A percentile compares a stretch with the other conserved stretches of the same genome.
Conservation (phyloP, 2,329 filamentous ascomycete species). For the Claviceps sp. region DNA sequence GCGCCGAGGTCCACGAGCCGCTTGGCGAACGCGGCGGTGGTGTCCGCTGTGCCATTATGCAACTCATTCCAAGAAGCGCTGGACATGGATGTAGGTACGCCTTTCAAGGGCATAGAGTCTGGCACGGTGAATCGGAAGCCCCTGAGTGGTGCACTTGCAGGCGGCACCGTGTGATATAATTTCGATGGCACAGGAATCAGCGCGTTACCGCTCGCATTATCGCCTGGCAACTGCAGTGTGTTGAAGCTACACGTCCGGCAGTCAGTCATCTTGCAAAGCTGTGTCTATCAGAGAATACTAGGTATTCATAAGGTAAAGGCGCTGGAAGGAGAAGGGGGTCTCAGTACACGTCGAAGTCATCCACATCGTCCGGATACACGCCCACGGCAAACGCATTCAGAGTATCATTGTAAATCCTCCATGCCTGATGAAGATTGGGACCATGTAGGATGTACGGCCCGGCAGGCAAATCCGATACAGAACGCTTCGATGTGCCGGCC, state of each 20-base stretch:
- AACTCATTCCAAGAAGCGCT: conserved; percentile 45
- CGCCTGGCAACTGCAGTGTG: not conserved
- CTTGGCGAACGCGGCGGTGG: conserved; percentile 37
- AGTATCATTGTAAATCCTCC: conserved; percentile 26
- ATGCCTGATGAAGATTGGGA: conserved; percentile 27
- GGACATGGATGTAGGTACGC: conserved; percentile 41
- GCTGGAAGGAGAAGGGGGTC: not conserved
- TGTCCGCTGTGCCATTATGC: conserved; percentile 27
- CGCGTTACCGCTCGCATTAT: conserved; percentile 7
- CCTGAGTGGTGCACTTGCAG: conserved; percentile 19
- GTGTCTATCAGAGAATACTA: not conserved
- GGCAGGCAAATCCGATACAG: conserved; percentile 18
- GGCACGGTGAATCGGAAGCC: conserved; percentile 23
- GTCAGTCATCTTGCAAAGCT: not conserved
- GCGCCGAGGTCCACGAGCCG: conserved; percentile 47
- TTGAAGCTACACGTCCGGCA: conserved; percentile 1
- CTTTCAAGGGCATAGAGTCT: conserved; percentile 24
- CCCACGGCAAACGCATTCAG: conserved; percentile 23
- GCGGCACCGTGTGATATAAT: conserved; percentile 19
- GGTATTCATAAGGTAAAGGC: not conserved
- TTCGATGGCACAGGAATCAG: conserved; percentile 25
- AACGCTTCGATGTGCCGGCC: conserved; percentile 6
- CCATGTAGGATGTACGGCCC: conserved; percentile 29
- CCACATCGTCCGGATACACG: conserved; percentile 20
- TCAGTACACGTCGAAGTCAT: conserved; percentile 2